Evolutionary conservation across 2,329 filamentous ascomycete species (phyloP).

Genomic region (Nakataea oryzae): DNA sequence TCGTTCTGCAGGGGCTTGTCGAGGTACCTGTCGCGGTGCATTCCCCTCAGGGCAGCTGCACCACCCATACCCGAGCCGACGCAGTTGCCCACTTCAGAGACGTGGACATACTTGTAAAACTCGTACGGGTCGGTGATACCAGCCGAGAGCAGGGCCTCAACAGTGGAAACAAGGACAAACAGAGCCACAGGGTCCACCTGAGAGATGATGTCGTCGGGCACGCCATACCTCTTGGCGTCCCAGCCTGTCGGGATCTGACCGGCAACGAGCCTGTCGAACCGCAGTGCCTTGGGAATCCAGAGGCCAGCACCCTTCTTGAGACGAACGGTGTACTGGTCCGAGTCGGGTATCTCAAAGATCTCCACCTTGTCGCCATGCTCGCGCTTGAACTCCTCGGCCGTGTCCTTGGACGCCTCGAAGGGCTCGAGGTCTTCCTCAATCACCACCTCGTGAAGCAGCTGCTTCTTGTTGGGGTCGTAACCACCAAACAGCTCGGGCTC

Average conservation of each 20-base stretch:
- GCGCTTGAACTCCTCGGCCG: constrained; percentile 91
- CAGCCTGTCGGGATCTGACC: constrained; percentile 95
- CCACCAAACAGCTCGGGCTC: constrained; percentile 95
- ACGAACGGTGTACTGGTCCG: constrained; percentile 87
- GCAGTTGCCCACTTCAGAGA: constrained; percentile 96
- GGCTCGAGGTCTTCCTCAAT: constrained; percentile 95
- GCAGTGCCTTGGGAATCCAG: constrained; percentile 91
- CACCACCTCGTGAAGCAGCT: constrained; percentile 93
- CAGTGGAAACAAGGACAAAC: constrained; percentile 88
- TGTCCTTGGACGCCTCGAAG: constrained; percentile 95
- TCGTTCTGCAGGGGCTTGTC: constrained; percentile 98
- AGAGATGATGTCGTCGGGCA: constrained; percentile 94
- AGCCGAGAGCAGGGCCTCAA: constrained; percentile 79
- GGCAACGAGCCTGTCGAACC: constrained; percentile 94
- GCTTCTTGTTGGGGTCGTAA: constrained; percentile 98
- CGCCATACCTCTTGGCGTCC: constrained; percentile 92
- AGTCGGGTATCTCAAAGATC: constrained; percentile 88
- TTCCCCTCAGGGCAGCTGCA: constrained; percentile 80
- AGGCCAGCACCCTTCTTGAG: constrained; percentile 92
- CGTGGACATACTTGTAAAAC: constrained; percentile 99
- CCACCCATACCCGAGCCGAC: constrained; percentile 98
- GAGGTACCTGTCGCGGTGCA: constrained; percentile 96
- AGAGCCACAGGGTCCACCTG: constrained; percentile 96
- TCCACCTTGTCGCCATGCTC: constrained; percentile 97
- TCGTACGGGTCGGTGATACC: constrained; percentile 99